Percentiles rank a stretch among this genome's conserved stretches.
These are phyloP conservation scores for Emergomyces pasteurianus DNA, from an alignment of 2,329 filamentous ascomycete species.

Conservation along the genomic window DNA sequence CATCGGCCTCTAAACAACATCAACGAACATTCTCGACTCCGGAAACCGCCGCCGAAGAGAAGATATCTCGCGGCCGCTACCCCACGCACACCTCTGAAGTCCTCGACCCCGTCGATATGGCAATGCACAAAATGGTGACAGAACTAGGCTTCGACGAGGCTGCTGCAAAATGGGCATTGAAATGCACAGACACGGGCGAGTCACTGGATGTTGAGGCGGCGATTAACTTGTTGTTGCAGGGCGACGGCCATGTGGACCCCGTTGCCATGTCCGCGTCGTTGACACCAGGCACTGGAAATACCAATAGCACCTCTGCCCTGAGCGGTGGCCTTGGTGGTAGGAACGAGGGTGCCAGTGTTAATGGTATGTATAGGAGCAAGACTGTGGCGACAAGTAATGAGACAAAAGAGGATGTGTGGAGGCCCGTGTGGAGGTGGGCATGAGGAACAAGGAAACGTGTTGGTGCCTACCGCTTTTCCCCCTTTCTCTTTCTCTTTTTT, in stretches of 20 bases:
- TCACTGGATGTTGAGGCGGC: conserved; percentile 47
- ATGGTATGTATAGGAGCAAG: background rate
- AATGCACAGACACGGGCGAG: conserved; percentile 48
- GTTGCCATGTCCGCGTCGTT: background rate
- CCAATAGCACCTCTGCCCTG: conserved; percentile 10
- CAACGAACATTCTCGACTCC: background rate
- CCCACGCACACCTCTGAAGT: conserved; percentile 22
- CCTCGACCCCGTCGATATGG: conserved; percentile 44
- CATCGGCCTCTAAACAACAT: background rate
- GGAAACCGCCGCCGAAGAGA: conserved; percentile 9
- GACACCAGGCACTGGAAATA: conserved; percentile 2
- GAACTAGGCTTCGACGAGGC: conserved; percentile 47
- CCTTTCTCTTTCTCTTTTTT: background rate
- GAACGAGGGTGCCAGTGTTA: background rate
- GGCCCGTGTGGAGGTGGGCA: conserved; percentile 29
- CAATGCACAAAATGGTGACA: conserved; percentile 43
- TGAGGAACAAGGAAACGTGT: conserved; percentile 10
- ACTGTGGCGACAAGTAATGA: conserved; percentile 3
- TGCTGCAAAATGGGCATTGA: conserved; percentile 45
- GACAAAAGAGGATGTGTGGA: conserved; percentile 5
- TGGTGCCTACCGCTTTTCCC: background rate
- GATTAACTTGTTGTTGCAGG: conserved; percentile 41
- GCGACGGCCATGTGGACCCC: conserved; percentile 18
- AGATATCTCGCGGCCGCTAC: conserved; percentile 12
- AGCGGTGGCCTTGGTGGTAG: background rate